phyloP scores from a whole-genome alignment of 805 yeast species.

The Metschnikowia hibisci region DNA sequence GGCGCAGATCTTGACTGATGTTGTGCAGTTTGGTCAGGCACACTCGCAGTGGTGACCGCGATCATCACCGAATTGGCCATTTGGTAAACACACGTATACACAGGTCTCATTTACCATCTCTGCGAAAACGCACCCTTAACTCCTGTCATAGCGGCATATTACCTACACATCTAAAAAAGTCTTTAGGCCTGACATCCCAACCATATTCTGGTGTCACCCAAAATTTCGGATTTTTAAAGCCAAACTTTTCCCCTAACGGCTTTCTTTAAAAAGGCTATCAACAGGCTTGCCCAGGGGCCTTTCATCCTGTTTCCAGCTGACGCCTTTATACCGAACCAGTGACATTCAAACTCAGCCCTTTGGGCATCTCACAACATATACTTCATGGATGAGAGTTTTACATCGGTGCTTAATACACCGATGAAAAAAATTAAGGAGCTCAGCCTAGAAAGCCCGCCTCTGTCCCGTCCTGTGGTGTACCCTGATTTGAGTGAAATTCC shows the following conservation, averaged over 20 bases:
- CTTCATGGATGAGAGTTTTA: slow-evolving; percentile 15
- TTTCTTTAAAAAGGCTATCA: too few relatives aligned
- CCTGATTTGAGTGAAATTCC: slow-evolving; percentile 16
- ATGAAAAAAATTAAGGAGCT: slow-evolving; percentile 35
- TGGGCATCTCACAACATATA: background rate
- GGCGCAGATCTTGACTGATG: background rate
- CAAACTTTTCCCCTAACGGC: too few relatives aligned
- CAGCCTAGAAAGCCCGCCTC: slow-evolving; percentile 30
- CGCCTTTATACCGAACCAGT: too few relatives aligned
- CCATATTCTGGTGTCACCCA: too few relatives aligned
- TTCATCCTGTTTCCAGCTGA: background rate
- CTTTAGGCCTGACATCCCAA: background rate
- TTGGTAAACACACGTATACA: slow-evolving; percentile 5
- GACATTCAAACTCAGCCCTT: background rate
- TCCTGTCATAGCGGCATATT: background rate
- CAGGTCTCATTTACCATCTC: slow-evolving; percentile 1
- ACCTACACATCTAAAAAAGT: background rate
- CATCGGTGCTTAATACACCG: slow-evolving; percentile 33
- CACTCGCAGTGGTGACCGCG: slow-evolving; percentile 1
- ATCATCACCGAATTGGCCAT: slow-evolving; percentile 3
- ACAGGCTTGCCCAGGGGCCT: background rate
- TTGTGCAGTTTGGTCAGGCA: too few relatives aligned
- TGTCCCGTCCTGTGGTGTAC: slow-evolving; percentile 13
- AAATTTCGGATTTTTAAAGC: too few relatives aligned
- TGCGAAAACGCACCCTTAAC: slow-evolving; percentile 1